Percentiles rank a stretch among this genome's conserved stretches.
Conservation (phyloP, 179 eudicot genomes). For the Silene noctiflora region DNA sequence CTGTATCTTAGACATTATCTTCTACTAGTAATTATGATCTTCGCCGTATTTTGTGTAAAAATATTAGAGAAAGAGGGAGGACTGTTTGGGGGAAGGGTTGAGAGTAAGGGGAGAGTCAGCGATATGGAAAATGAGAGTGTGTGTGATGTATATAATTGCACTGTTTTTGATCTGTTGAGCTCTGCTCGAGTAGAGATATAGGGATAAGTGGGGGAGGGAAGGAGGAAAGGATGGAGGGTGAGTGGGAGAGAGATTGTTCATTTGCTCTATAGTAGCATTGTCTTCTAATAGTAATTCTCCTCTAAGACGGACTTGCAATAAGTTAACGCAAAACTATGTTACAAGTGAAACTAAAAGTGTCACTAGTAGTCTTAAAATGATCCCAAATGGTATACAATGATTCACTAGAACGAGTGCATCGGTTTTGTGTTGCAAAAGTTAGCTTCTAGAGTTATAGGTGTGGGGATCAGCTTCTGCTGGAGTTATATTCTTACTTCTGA, state of each 20-base stretch:
- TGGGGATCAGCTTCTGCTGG: slow-evolving; percentile 14
- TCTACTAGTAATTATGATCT: background rate
- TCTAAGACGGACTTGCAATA: background rate
- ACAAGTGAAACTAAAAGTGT: background rate
- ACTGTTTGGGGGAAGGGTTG: background rate
- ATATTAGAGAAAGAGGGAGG: background rate
- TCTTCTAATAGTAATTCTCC: background rate
- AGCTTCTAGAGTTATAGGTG: slow-evolving; percentile 11
- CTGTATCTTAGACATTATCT: too few species aligned
- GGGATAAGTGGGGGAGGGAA: background rate
- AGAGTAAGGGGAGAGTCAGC: too few species aligned
- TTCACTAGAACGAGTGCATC: background rate
- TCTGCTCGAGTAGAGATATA: background rate
- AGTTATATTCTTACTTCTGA: slow-evolving; percentile 32
- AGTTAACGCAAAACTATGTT: background rate
- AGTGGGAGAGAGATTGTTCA: background rate
- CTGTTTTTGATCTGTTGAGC: background rate
- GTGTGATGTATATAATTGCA: too few species aligned
- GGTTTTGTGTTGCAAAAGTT: background rate
- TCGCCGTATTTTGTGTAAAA: background rate
- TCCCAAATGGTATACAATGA: background rate
- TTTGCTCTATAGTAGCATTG: background rate
- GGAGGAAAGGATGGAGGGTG: background rate
- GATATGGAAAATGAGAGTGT: too few species aligned
- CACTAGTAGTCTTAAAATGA: background rate